Evolutionary conservation across 768 basidiomycete species (phyloP).

Genomic region (Russula dissimulans): DNA sequence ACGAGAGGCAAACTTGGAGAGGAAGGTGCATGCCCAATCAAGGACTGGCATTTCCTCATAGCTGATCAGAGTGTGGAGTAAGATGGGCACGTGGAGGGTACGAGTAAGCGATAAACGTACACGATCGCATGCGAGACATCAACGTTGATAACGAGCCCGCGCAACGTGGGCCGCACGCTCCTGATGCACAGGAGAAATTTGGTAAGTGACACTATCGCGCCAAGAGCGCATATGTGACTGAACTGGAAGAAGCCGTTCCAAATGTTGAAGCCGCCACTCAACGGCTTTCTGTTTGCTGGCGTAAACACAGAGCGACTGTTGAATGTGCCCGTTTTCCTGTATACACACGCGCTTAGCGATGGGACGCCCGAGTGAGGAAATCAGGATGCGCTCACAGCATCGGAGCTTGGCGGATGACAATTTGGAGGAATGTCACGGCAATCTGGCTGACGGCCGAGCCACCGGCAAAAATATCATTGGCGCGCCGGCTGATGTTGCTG

Average conservation of each 20-base stretch:
- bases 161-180: conserved; percentile 14
- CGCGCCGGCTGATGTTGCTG: conserved; percentile 4
- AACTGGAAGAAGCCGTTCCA: conserved; percentile 19
- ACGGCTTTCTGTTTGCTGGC: neutral
- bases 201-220: neutral
- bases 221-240: neutral
- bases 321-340: conserved; percentile 8
- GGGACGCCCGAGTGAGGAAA: too few species aligned
- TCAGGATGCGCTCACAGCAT: conserved; percentile 10
- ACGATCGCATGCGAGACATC: conserved; percentile 13
- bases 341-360: neutral
- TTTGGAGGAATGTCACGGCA: conserved; percentile 11
- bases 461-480: conserved; percentile 9
- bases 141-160: conserved; percentile 14
- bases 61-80: neutral
- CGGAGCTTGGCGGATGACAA: conserved; percentile 16
- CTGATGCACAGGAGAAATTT: neutral
- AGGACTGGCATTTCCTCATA: conserved; percentile 15
- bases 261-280: conserved; percentile 17
- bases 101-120: neutral
- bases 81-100: neutral
- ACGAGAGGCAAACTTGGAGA: conserved; percentile 2
- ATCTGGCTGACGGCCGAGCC: conserved; percentile 1
- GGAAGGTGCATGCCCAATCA: conserved; percentile 11
- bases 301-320: conserved; percentile 17